phyloP scores from a whole-genome alignment of 2,329 filamentous ascomycete species.

The Fusarium haematococcum region DNA sequence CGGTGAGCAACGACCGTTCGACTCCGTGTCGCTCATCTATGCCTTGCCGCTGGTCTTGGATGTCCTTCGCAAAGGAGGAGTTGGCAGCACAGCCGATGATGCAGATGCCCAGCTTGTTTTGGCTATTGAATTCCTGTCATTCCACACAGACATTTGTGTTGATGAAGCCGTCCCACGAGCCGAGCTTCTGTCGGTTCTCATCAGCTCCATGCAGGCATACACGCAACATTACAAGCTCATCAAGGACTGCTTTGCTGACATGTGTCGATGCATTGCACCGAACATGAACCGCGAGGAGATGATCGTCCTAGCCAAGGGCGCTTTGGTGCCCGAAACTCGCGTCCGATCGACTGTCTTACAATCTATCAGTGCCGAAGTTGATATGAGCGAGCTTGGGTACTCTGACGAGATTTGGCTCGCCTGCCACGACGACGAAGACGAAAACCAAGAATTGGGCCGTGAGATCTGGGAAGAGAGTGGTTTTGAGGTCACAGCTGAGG shows the following conservation, averaged over 20 bases:
- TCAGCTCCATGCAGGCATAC: constrained; percentile 87
- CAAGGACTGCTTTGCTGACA: constrained; percentile 90
- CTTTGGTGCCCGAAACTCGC: constrained; percentile 81
- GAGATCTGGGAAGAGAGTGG: constrained; percentile 97
- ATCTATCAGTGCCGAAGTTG: constrained; percentile 90
- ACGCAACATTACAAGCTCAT: constrained; percentile 94
- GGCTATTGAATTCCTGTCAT: constrained; percentile 87
- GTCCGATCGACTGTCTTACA: constrained; percentile 89
- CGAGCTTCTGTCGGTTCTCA: constrained; percentile 77
- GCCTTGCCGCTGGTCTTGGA: constrained; percentile 84
- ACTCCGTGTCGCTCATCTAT: constrained; percentile 88
- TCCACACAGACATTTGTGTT: constrained; percentile 84
- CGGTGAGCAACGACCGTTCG: constrained; percentile 93
- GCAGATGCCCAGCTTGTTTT: constrained; percentile 90
- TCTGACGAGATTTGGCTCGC: constrained; percentile 94
- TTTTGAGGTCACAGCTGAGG: constrained; percentile 74
- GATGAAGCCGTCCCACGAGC: constrained; percentile 81
- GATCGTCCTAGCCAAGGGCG: constrained; percentile 78
- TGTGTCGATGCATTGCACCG: constrained; percentile 84
- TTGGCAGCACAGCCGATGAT: constrained; percentile 79
- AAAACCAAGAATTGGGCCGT: constrained; percentile 84
- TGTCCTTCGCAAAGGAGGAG: constrained; percentile 82
- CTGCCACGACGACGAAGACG: constrained; percentile 88
- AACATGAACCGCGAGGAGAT: constrained; percentile 83
- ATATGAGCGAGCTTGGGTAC: constrained; percentile 87